Conservation (phyloP, 495 filamentous ascomycete genomes). For the Amphirosellinia nigrospora region DNA sequence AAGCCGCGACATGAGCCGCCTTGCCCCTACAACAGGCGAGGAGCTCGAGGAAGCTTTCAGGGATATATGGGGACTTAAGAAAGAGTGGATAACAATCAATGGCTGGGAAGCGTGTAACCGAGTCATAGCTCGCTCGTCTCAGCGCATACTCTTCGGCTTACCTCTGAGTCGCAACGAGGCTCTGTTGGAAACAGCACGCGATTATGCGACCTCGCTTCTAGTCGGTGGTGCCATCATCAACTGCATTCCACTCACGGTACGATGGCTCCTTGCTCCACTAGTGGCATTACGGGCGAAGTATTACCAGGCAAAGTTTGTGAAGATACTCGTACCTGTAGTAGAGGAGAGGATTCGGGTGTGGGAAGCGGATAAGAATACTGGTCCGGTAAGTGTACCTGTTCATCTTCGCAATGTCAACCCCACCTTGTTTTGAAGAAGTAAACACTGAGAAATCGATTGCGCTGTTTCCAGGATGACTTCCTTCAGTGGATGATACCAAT, state of each 20-base stretch:
- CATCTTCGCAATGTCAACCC: background rate
- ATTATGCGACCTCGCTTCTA: background rate
- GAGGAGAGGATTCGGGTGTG: background rate
- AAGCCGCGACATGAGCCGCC: background rate
- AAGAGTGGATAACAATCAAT: background rate
- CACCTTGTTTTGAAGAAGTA: no score
- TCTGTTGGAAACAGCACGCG: background rate
- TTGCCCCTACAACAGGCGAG: background rate
- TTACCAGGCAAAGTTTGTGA: background rate
- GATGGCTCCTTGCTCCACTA: background rate
- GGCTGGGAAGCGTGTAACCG: background rate
- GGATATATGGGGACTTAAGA: background rate
- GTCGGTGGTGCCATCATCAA: background rate
- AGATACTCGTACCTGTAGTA: background rate
- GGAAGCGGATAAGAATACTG: background rate
- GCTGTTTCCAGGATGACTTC: background rate
- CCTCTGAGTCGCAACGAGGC: background rate
- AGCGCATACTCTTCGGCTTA: background rate
- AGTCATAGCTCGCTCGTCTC: background rate
- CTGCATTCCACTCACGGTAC: background rate
- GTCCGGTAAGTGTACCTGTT: background rate
- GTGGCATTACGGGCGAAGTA: background rate
- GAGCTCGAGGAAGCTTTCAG: background rate
- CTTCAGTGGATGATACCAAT: background rate
- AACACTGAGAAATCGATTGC: no score